Evolutionary conservation across 306 rosid species (phyloP).

Genomic region (Sicyos edulis): DNA sequence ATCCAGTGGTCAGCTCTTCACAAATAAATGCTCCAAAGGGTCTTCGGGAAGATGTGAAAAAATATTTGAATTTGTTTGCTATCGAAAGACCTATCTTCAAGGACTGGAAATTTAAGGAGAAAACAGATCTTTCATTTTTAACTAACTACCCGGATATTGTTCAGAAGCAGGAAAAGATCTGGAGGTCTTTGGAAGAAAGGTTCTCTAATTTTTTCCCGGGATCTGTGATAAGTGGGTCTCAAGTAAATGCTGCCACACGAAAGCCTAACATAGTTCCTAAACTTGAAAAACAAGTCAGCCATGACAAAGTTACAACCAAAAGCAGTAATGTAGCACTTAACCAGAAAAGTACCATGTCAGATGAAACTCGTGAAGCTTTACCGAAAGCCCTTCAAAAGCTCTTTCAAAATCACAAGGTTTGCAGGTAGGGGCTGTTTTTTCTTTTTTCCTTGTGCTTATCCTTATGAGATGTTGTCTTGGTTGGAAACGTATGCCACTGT

Average conservation of each 20-base stretch:
- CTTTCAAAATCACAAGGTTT: conserved; percentile 64
- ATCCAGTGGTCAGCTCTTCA: conserved; percentile 37
- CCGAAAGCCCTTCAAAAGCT: conserved; percentile 57
- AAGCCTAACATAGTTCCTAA: conserved; percentile 27
- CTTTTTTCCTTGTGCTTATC: conserved; percentile 13
- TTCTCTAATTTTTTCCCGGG: conserved; percentile 11
- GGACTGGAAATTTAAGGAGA: conserved; percentile 44
- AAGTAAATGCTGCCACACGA: conserved; percentile 32
- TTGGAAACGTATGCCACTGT: background rate
- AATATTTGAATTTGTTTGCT: conserved; percentile 46
- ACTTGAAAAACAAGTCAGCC: conserved; percentile 32
- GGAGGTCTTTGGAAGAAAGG: conserved; percentile 33
- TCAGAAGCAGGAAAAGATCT: conserved; percentile 42
- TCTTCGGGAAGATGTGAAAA: conserved; percentile 28
- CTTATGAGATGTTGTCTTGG: background rate
- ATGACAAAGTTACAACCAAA: conserved; percentile 32
- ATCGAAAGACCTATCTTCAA: conserved; percentile 35
- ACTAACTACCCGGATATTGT: conserved; percentile 44
- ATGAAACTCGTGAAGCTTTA: conserved; percentile 67
- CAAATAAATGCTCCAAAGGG: conserved; percentile 30
- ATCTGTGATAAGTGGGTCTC: conserved; percentile 31
- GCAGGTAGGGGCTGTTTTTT: conserved; percentile 49
- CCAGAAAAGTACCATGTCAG: conserved; percentile 58
- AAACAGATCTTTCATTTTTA: conserved; percentile 44
- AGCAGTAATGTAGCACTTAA: conserved; percentile 31